Conservation (phyloP, 1,139 yeast genomes). For the Kurtzmaniella quercitrusa region DNA sequence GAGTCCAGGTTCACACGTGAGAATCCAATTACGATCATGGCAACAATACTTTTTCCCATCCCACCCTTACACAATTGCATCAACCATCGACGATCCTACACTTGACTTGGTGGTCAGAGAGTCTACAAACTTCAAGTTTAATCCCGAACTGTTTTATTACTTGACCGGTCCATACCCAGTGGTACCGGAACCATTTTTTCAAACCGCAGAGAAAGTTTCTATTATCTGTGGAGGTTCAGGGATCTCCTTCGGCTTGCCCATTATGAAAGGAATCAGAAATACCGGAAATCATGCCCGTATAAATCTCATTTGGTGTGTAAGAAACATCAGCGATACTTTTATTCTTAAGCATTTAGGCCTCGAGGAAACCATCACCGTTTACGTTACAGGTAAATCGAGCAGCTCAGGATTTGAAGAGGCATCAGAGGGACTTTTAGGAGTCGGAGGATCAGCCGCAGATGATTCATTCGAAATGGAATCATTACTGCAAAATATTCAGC, state of each 20-base stretch:
- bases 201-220: constrained; percentile 48
- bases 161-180: constrained; percentile 29
- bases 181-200: constrained; percentile 21
- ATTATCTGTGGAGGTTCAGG: constrained; percentile 88
- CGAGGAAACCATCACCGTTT: constrained; percentile 17
- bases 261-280: constrained; percentile 34
- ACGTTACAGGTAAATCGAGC: constrained; percentile 18
- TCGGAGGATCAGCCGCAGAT: constrained; percentile 4
- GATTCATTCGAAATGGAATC: constrained; percentile 3
- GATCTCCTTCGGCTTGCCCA: constrained; percentile 68
- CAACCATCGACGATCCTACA: constrained; percentile 13
- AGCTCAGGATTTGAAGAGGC: constrained; percentile 10
- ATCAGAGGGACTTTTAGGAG: constrained; percentile 5
- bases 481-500: constrained; percentile 12
- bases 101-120: constrained; percentile 25
- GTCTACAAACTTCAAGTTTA: constrained; percentile 15
- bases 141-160: constrained; percentile 13
- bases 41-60: constrained; percentile 21
- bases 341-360: constrained; percentile 34
- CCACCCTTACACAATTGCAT: constrained; percentile 38
- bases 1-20: constrained; percentile 35
- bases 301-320: constrained; percentile 51
- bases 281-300: constrained; percentile 10
- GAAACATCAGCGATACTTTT: constrained; percentile 38
- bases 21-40: constrained; percentile 24